Conservation (phyloP, 192 early-diverging fungal species). For the Linnemannia elongata region DNA sequence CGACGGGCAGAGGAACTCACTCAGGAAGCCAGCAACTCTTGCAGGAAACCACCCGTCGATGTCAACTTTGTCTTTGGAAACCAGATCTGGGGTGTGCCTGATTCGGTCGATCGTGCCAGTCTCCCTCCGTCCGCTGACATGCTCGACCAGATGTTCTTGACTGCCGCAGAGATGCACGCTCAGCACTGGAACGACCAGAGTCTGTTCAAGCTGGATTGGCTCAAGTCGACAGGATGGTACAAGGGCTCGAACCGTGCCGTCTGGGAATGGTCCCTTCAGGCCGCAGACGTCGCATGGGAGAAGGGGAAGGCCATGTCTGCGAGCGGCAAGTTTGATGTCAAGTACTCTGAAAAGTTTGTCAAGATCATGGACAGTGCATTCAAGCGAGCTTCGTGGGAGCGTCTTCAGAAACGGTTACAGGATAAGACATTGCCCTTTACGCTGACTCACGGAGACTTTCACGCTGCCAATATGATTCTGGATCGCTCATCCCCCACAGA, state of each 20-base stretch:
- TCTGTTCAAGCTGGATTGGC: slow-evolving; percentile 14
- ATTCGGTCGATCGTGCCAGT: slow-evolving; percentile 5
- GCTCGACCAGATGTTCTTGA: slow-evolving; percentile 41
- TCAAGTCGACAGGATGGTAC: slow-evolving; percentile 35
- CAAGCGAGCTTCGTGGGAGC: slow-evolving; percentile 35
- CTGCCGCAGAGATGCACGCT: slow-evolving; percentile 31
- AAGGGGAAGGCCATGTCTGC: slow-evolving; percentile 21
- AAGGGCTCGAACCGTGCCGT: slow-evolving; percentile 5
- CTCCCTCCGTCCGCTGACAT: slow-evolving; percentile 6
- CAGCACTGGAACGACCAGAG: slow-evolving; percentile 44
- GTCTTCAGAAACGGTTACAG: slow-evolving; percentile 25
- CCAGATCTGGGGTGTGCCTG: slow-evolving; percentile 41
- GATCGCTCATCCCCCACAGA: slow-evolving; percentile 21
- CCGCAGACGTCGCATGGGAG: slow-evolving; percentile 14
- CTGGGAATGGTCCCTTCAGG: slow-evolving; percentile 39
- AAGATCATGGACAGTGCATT: slow-evolving; percentile 37
- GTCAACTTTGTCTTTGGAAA: slow-evolving; percentile 51
- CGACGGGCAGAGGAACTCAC: neutral
- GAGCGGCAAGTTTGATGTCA: slow-evolving; percentile 18
- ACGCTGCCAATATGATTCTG: slow-evolving; percentile 38
- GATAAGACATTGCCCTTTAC: slow-evolving; percentile 28
- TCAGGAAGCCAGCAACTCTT: neutral
- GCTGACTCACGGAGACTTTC: slow-evolving; percentile 36
- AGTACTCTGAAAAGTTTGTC: slow-evolving; percentile 41
- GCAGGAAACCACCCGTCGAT: slow-evolving; percentile 18